A percentile compares a stretch with the other conserved stretches of the same genome.
phyloP scores from a whole-genome alignment of 2,329 filamentous ascomycete genomes.

The Paraphoma chrysanthemicola region DNA sequence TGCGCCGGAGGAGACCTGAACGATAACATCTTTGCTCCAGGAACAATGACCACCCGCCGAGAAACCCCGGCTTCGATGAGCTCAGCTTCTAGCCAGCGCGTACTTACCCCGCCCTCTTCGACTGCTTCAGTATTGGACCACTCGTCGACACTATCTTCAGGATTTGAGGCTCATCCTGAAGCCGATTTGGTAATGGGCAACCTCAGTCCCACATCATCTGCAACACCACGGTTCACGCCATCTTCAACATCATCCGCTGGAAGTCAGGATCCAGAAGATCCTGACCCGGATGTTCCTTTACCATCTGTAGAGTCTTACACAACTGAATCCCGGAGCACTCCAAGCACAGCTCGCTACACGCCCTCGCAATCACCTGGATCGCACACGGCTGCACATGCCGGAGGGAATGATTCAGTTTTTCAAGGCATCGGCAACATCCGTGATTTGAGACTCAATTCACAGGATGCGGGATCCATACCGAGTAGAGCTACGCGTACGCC shows the following conservation, averaged over 20 bases:
- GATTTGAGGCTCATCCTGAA: too few species aligned
- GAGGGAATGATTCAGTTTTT: background rate
- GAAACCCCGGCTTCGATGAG: background rate
- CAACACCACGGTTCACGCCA: constrained; percentile 4
- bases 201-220: too few species aligned
- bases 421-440: constrained; percentile 3
- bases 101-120: background rate
- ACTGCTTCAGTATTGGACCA: constrained; percentile 2
- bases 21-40: background rate
- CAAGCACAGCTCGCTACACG: constrained; percentile 8
- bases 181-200: too few species aligned
- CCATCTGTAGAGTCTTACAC: constrained; percentile 13
- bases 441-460: constrained; percentile 9
- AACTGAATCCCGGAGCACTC: constrained; percentile 6
- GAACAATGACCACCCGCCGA: background rate
- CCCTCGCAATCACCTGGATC: constrained; percentile 4
- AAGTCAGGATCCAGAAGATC: background rate
- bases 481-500: constrained; percentile 10
- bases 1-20: background rate
- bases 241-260: background rate
- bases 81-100: background rate
- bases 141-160: constrained; percentile 3
- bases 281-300: constrained; percentile 14
- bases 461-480: background rate
- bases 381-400: background rate